Evolutionary conservation across 179 eudicot genomes (phyloP), one percentile per base, ranked within the genome.

Genomic region (Pouteria campechiana): DNA sequence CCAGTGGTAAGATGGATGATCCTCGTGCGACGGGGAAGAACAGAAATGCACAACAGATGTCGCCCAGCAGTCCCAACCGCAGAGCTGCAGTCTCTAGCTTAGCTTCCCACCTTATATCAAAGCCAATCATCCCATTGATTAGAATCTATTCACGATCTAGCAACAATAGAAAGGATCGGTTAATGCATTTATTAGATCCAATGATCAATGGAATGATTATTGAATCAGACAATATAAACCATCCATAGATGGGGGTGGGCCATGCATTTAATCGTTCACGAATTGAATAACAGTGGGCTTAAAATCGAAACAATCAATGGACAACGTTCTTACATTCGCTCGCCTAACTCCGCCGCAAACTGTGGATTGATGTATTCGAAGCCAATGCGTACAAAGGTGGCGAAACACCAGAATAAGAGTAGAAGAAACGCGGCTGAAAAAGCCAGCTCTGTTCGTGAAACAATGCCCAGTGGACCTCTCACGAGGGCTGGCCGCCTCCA

Each of bases 1-100:
- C 17, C 11, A 83, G 36, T 1, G 72, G 82, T 42, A 83, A 41
- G 27, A 86, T 38, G 1, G 83, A 73, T 0, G 93, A 82, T 7
- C 71, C 69, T 52, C 87, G 54, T 4, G 73, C 70, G 38, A 82
- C 83, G 1, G 87, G 93, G 37, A 82, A 68, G 67, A 82, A 78
- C 34, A 82, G 68, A 20, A 82, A 73, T 2, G 80, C 73, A 41
- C 73, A 63, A 9, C 74, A 70, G 5, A 82, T 60, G 46, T 83
- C 79, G 12, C 79, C 77, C 1, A 64, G 64, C 4, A 69, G 69
- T 2, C 96, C 96, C 11, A 79, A 59, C 19, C 63, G 49, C 15
- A 79, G 44, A 10, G 75, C 70, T 39, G 37, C 68, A 31, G 54
- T 67, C 22, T 76, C 59, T 33, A 83, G 50, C 47, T 44, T 66